These are phyloP conservation scores for Nidularia sp. DNA, from an alignment of 768 basidiomycete species.

Conservation along the genomic window DNA sequence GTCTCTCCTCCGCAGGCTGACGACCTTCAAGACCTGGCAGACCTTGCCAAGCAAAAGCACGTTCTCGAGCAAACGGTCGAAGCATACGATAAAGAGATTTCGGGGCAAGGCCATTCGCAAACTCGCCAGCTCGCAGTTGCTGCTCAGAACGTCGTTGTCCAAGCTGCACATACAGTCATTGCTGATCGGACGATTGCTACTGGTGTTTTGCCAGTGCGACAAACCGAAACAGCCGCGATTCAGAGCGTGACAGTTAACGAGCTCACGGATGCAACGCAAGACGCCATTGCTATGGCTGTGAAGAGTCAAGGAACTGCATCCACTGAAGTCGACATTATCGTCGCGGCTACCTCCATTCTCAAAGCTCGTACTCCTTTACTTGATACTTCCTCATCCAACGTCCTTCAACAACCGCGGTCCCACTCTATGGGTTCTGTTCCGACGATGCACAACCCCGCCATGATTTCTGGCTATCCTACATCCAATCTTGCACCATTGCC, in stretches of 20 bases:
- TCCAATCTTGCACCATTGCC: conserved; percentile 32
- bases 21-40: conserved; percentile 41
- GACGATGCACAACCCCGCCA: conserved; percentile 14
- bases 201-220: conserved; percentile 30
- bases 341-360: conserved; percentile 57
- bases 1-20: conserved; percentile 33
- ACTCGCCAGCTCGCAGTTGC: conserved; percentile 65
- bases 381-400: conserved; percentile 16
- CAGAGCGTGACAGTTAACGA: conserved; percentile 49
- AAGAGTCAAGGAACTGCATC: conserved; percentile 69
- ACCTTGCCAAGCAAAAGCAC: conserved; percentile 77
- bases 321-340: conserved; percentile 78
- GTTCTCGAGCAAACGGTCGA: conserved; percentile 68
- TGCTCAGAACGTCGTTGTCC: conserved; percentile 77
- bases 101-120: conserved; percentile 47
- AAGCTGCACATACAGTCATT: conserved; percentile 69
- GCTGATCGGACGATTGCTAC: conserved; percentile 41
- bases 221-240: conserved; percentile 31
- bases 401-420: conserved; percentile 11
- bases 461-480: conserved; percentile 13
- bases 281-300: conserved; percentile 79
- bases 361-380: conserved; percentile 32
- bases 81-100: conserved; percentile 70
- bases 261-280: conserved; percentile 48
- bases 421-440: conserved; percentile 14